phyloP scores from a whole-genome alignment of 257 asterid species.

The Solanum boliviense region DNA sequence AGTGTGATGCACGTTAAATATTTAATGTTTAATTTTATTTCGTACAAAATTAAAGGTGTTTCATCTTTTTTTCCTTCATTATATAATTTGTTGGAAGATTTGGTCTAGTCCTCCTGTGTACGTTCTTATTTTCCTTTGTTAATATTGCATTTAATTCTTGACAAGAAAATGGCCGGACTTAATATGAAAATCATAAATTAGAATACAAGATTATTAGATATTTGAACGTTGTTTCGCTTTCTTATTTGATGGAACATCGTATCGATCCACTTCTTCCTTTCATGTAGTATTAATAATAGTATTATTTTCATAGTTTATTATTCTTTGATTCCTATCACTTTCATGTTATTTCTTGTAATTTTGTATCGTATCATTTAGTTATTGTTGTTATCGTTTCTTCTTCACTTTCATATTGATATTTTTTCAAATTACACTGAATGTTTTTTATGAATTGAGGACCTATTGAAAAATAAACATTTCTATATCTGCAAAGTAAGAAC shows the following conservation, averaged over 20 bases:
- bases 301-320: neutral
- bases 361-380: neutral
- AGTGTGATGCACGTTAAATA: neutral
- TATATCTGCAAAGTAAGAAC: neutral
- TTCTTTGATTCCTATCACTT: neutral
- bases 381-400: neutral
- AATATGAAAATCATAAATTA: neutral
- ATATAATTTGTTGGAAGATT: neutral
- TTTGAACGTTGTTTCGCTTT: neutral
- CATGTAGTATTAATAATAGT: neutral
- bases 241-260: accelerated
- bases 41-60: neutral
- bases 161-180: neutral
- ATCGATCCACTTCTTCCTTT: neutral
- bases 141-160: neutral
- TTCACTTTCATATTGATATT: neutral
- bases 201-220: neutral
- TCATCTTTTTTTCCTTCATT: neutral
- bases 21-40: neutral
- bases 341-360: neutral
- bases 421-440: neutral
- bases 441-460: neutral
- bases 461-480: neutral
- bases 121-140: neutral
- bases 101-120: neutral